Base-by-base conservation (phyloP, 345 rosid species). In the Brassica napus region DNA sequence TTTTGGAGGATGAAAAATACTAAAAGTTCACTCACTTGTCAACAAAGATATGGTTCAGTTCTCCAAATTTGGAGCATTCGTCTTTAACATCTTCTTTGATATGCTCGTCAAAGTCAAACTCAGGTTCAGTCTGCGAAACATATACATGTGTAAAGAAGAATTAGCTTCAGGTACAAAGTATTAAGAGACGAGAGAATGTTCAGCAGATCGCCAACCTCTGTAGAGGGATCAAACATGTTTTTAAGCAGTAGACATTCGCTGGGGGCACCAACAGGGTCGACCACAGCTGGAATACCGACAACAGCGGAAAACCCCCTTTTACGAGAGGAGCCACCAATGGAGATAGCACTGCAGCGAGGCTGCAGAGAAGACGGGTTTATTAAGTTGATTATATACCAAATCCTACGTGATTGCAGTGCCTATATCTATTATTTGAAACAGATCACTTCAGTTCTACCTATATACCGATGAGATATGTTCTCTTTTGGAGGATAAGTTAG, bases 171-270 rank as follows among this genome's bases (percentile, higher is more conserved):
- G 12, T 49, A 30, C 1, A 0, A 55, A 39, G 15, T 30, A 28
- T 26, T n/a, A 11, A 70, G 49, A n/a, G 39, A 58, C 2, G 26
- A 34, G 65, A 16, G 14, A 21, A 18, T 21, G n/a, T 28, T 72
- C 6, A 31, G 21, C 30, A 28, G 30, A 28, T 28, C 59, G 18
- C 82, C 16, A 63, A 94, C 98, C 98, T 94, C 98, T 59, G 75
- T 9, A 11, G 72, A 83, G 16, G 98, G 93, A 86, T 94, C 98
- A 87, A 94, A 94, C 98, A 94, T 91, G 74, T 94, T 94, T 87
- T 92, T 94, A 81, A 94, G 84, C 55, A 94, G 63, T 31, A 94
- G 68, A 78, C 94, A 94, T 83, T 92, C 97, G 42, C 90, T 90
- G 30, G 93, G 98, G 73, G 72, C 67, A 63, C 98, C 98, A 16